A percentile compares a stretch with the other conserved stretches of the same genome.
Conservation (phyloP, 2,329 filamentous ascomycete genomes). For the Fusarium abutilonis region DNA sequence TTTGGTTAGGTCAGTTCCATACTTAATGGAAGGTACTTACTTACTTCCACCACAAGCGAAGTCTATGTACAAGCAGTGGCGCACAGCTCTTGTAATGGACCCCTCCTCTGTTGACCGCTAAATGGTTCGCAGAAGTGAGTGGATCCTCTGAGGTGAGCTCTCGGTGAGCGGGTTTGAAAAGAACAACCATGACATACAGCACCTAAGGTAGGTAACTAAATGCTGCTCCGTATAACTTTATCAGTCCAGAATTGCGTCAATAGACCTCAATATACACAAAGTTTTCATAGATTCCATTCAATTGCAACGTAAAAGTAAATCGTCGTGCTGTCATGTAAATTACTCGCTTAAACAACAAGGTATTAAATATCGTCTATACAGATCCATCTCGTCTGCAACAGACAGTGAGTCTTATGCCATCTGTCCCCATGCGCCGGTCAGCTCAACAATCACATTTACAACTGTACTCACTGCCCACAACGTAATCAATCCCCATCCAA, state of each 20-base stretch:
- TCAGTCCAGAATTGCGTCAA: too few relatives aligned
- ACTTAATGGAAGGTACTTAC: neutral
- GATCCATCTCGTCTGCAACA: too few relatives aligned
- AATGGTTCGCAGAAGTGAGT: slow-evolving; percentile 14
- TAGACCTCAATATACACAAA: too few relatives aligned
- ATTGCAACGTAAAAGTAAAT: too few relatives aligned
- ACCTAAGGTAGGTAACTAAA: too few relatives aligned
- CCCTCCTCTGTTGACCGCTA: slow-evolving; percentile 19
- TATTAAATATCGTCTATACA: slow-evolving; percentile 7
- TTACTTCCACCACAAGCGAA: slow-evolving; percentile 7
- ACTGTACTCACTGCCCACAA: slow-evolving; percentile 85
- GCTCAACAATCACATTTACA: slow-evolving; percentile 82
- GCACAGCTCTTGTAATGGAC: slow-evolving; percentile 19
- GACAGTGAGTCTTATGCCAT: slow-evolving; percentile 25
- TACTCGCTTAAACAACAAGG: slow-evolving; percentile 3
- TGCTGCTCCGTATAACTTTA: too few relatives aligned
- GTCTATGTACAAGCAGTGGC: slow-evolving; percentile 6
- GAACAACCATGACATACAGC: too few relatives aligned
- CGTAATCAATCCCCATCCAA: slow-evolving; percentile 82
- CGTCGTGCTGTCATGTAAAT: neutral
- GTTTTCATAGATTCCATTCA: too few relatives aligned
- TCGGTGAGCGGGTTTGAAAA: slow-evolving; percentile 14
- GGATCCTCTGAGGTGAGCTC: slow-evolving; percentile 7
- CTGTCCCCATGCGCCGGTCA: slow-evolving; percentile 64
- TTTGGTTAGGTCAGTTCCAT: neutral